Base-by-base conservation (phyloP, 2,329 filamentous ascomycete genomes). In the Sclerotinia nivalis region DNA sequence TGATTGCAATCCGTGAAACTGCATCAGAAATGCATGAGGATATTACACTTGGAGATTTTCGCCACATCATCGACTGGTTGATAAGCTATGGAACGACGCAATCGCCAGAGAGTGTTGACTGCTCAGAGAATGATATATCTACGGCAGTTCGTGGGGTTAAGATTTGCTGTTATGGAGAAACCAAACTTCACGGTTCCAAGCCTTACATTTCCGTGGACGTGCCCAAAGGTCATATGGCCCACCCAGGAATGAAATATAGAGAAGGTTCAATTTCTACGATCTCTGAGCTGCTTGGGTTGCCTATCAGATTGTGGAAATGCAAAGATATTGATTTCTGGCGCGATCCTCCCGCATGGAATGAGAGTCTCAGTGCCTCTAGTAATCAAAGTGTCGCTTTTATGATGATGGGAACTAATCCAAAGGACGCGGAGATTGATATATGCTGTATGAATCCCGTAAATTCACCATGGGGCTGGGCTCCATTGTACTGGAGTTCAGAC, bases 381-480 rank as follows among this genome's bases (percentile, higher is more conserved):
- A 49, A 49, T 22, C 45, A 49, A 49, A 49, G 6, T 49, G 45
- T 8, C 20, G 20, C 45, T 22, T 49, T 22, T 49, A 20, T 22
- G 45, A 49, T 49, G 45, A 49, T 49, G 45, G 20, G 7, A 20
- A 22, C 15, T 22, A 49, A 22, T 22, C 45, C 43, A 45, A 18
- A 68, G 15, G 43, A 68, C 43, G 54, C 54, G 59, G 66, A 54
- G 25, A 47, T 25, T 28, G n/a, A 60, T 31, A 52, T 60, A 54
- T 25, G 25, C 13, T 43, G 5, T 49, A 22, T 54, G 40, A 22
- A 68, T 45, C 66, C 55, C 9, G 52, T 20, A n/a, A 68, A 60
- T 9, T 25, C 59, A 20, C 37, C 34, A n/a, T 68, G 66, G 66
- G 66, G 66, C 12, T 62, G 66, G 66, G 66, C 47, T 22, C 47